phyloP scores from a whole-genome alignment of 495 filamentous ascomycete genomes.

The Aspergillus conjunctus region DNA sequence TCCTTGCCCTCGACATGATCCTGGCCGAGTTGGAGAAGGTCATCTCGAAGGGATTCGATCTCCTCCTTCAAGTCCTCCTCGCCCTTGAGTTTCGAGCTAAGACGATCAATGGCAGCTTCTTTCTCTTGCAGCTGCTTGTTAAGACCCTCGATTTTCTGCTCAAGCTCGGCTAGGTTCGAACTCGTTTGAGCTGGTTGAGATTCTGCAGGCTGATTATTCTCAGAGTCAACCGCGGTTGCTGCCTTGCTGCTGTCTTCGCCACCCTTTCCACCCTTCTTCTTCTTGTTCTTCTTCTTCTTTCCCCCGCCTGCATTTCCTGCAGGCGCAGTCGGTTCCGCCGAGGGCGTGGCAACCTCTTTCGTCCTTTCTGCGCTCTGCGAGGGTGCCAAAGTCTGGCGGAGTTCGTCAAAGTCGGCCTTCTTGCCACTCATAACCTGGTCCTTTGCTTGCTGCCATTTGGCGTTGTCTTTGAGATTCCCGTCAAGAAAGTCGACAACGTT shows the following conservation, averaged over 20 bases:
- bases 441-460: conserved; percentile 40
- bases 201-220: conserved; percentile 27
- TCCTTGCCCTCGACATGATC: conserved; percentile 84
- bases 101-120: conserved; percentile 65
- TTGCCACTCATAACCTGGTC: conserved; percentile 37
- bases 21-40: conserved; percentile 71
- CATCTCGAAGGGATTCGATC: conserved; percentile 79
- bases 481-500: conserved; percentile 44
- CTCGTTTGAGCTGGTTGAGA: neutral
- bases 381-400: conserved; percentile 37
- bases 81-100: conserved; percentile 67
- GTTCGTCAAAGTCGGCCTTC: conserved; percentile 38
- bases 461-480: conserved; percentile 35
- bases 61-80: conserved; percentile 84
- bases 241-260: conserved; percentile 43
- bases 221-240: conserved; percentile 25
- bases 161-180: conserved; percentile 45
- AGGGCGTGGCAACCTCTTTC: conserved; percentile 22
- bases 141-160: conserved; percentile 55
- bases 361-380: conserved; percentile 22
- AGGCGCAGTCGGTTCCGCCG: conserved; percentile 28
- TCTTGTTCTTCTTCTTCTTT: conserved; percentile 82
- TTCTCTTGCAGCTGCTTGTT: conserved; percentile 69
- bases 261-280: conserved; percentile 76
- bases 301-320: conserved; percentile 26